Percentiles rank a stretch among this genome's conserved stretches.
These are phyloP conservation scores for Melaleuca alternifolia DNA, from an alignment of 345 rosid species.

Conservation along the genomic window DNA sequence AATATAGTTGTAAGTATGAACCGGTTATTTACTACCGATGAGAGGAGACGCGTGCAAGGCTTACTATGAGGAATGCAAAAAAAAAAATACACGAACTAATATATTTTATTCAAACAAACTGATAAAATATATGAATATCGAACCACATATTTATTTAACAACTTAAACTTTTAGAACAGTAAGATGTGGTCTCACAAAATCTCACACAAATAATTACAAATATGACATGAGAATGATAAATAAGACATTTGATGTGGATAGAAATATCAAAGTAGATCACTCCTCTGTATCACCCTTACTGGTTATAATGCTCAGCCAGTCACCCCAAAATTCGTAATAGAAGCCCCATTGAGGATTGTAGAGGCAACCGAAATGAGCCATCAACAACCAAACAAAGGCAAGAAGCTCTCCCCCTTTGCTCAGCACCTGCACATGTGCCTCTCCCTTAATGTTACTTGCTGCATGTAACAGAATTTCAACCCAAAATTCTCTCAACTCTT, in stretches of 20 bases:
- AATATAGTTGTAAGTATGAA: no score
- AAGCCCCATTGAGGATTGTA: background rate
- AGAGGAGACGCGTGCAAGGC: background rate
- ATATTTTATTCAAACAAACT: accelerated
- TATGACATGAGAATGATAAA: background rate
- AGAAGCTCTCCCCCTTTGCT: background rate
- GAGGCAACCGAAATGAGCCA: background rate
- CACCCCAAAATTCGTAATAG: background rate
- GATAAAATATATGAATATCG: no score
- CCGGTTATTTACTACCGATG: no score
- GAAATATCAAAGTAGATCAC: background rate
- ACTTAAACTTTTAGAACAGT: no score
- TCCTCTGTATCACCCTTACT: no score
- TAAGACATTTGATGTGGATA: background rate
- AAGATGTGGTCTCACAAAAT: no score
- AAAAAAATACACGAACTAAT: accelerated
- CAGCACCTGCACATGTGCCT: background rate
- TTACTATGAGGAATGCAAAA: background rate
- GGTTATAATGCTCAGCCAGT: background rate
- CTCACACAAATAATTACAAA: no score
- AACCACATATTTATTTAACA: no score
- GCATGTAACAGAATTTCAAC: background rate
- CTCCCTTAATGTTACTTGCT: background rate
- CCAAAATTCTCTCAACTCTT: accelerated
- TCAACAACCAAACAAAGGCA: background rate